Evolutionary conservation across 352 stramenopile species (phyloP).

Genomic region (Globisporangium canariense): DNA sequence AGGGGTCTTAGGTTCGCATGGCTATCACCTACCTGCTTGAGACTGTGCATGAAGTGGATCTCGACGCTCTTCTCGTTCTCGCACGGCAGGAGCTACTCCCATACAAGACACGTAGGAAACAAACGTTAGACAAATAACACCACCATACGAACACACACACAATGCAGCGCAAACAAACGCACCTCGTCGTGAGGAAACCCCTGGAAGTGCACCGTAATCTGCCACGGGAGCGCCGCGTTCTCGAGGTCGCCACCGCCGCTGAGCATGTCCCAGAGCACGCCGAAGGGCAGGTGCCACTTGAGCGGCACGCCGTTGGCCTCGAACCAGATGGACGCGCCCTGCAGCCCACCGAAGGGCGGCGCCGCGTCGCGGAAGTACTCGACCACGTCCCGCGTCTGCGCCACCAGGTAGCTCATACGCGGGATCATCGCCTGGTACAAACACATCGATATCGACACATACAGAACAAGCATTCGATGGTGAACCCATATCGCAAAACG

Average conservation of each 20-base stretch:
- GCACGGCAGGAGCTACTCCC: slow-evolving; percentile 49
- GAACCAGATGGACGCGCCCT: slow-evolving; percentile 68
- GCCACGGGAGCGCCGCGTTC: slow-evolving; percentile 47
- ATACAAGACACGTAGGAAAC: not conserved
- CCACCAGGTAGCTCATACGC: slow-evolving; percentile 76
- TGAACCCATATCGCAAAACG: not conserved
- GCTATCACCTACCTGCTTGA: slow-evolving; percentile 50
- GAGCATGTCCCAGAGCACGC: slow-evolving; percentile 62
- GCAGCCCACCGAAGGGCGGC: slow-evolving; percentile 53
- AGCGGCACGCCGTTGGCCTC: slow-evolving; percentile 52
- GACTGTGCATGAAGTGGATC: slow-evolving; percentile 83
- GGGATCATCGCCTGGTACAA: slow-evolving; percentile 65
- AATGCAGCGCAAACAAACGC: not conserved
- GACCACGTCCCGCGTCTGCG: slow-evolving; percentile 67
- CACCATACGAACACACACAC: not conserved
- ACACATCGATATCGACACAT: not conserved
- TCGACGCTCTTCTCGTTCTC: slow-evolving; percentile 76
- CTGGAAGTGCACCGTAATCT: slow-evolving; percentile 79
- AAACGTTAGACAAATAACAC: not conserved
- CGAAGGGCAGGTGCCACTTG: slow-evolving; percentile 79
- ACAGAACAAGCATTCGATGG: not conserved
- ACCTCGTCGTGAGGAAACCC: slow-evolving; percentile 57
- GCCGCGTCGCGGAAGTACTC: slow-evolving; percentile 78
- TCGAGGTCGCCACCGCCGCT: slow-evolving; percentile 6
- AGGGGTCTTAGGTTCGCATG: not conserved